Evolutionary conservation across 352 stramenopile genomes (phyloP).

Genomic region (Phytopythium oedochilum): DNA sequence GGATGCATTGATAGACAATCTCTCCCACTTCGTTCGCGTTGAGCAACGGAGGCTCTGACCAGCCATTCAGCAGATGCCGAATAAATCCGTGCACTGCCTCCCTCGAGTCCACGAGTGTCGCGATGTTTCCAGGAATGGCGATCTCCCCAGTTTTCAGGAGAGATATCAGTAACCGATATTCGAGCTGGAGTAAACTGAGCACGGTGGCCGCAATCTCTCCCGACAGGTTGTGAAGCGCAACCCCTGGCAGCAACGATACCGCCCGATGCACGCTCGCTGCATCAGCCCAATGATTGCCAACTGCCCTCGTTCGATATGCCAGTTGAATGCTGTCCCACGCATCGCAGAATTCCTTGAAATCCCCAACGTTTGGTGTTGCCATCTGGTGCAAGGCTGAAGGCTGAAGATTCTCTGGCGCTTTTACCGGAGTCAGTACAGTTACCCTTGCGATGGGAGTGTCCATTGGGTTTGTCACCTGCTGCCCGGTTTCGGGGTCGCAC

Average conservation of each 20-base stretch:
- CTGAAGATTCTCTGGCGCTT: background rate
- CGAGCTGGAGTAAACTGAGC: constrained; percentile 15
- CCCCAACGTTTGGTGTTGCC: too few species aligned
- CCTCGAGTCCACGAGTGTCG: constrained; percentile 11
- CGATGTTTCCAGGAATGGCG: background rate
- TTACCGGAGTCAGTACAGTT: too few species aligned
- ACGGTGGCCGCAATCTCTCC: constrained; percentile 11
- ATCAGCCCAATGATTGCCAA: background rate
- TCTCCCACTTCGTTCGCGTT: constrained; percentile 21
- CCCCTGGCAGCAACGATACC: constrained; percentile 14
- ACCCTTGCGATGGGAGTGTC: too few species aligned
- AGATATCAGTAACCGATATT: constrained; percentile 20
- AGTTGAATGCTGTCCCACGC: background rate
- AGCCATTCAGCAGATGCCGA: constrained; percentile 11
- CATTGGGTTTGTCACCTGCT: constrained; percentile 24
- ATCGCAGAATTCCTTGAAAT: too few species aligned
- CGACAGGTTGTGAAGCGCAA: constrained; percentile 11
- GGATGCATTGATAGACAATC: constrained; percentile 48
- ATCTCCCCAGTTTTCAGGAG: constrained; percentile 15
- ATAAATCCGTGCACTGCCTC: constrained; percentile 24
- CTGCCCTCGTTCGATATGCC: background rate
- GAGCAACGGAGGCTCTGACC: background rate
- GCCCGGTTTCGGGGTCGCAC: constrained; percentile 76
- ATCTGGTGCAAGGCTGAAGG: too few species aligned
- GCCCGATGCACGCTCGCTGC: constrained; percentile 7